These are phyloP conservation scores for Pichiaceae sp. DNA, from an alignment of 1,139 yeast species.

Conservation along the genomic window DNA sequence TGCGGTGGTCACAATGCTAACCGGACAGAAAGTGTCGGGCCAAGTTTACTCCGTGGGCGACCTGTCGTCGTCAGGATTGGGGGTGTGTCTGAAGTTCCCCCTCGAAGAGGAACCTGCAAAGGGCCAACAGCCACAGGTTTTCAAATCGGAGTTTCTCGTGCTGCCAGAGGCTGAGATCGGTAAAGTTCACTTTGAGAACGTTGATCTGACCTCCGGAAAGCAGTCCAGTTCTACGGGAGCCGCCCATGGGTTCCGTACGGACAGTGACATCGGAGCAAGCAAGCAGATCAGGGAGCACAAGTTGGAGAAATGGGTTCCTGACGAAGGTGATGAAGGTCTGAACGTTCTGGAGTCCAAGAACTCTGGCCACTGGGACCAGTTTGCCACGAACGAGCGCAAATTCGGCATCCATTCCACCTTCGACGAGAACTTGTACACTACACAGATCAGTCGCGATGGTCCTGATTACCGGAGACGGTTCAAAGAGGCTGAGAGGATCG, in stretches of 20 bases:
- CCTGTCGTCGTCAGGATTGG: constrained; percentile 25
- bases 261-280: constrained; percentile 61
- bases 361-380: constrained; percentile 71
- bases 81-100: constrained; percentile 44
- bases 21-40: constrained; percentile 60
- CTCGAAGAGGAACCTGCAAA: constrained; percentile 16
- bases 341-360: constrained; percentile 32
- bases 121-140: not conserved
- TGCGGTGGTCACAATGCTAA: constrained; percentile 49
- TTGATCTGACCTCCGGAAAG: constrained; percentile 26
- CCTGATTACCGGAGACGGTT: constrained; percentile 66
- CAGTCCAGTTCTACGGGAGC: constrained; percentile 4
- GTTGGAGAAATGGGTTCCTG: constrained; percentile 83
- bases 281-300: constrained; percentile 50
- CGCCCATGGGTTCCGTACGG: constrained; percentile 55
- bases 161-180: constrained; percentile 55
- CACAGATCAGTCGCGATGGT: constrained; percentile 64
- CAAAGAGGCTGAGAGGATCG: constrained; percentile 67
- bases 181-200: constrained; percentile 44
- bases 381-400: constrained; percentile 77
- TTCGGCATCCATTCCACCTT: constrained; percentile 84
- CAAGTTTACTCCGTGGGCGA: constrained; percentile 33
- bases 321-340: constrained; percentile 27
- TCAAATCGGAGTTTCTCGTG: constrained; percentile 27
- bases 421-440: constrained; percentile 87